Base-by-base conservation (phyloP, 2,329 filamentous ascomycete genomes). In the Periconia sp. region DNA sequence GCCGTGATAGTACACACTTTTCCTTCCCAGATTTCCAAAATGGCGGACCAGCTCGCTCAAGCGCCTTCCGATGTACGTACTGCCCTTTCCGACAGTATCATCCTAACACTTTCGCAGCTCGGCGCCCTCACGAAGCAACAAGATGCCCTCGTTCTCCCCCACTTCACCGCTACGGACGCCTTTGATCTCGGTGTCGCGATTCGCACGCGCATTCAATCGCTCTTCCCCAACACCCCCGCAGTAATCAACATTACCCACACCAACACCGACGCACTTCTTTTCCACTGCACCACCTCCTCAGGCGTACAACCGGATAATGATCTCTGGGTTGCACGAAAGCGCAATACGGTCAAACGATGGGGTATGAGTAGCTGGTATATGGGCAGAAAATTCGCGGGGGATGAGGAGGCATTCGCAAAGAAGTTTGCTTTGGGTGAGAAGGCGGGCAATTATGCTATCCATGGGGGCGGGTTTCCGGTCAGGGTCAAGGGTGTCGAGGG, bases 391-490 rank as follows among this genome's bases (percentile, higher is more conserved):
- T 83, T 83, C 50, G 81, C 80, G 5, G 81, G 81, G 12, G 79
- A 89, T 46, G 85, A 90, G 72, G 73, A 62, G 25, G 73, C 71
- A 2, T 91, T 92, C 66, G 76, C 77, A 46, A 72, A 72, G n/a
- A 89, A 87, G 66, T 86, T 79, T 59, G 82, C 78, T 13, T 68
- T 91, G 44, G 63, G 61, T 0, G 62, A 56, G 36, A 7, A 2
- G 35, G 76, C 77, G 7, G 75, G 76, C 37, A 73, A 81, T 13
- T 92, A 87, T 74, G 88, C 88, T 2, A 89, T 92, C 52, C 87
- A 92, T 66, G 88, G 89, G 0, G 88, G 89, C 13, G 88, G 78
- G 0, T 81, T 89, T 43, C 88, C 88, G 0, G 78, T 92, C 16
- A 76, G 80, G 5, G 87, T 92, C 7, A 72, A 71, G 39, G 84